Evolutionary conservation across 1,139 yeast genomes (phyloP).

Genomic region (Suhomyces yuchorum): DNA sequence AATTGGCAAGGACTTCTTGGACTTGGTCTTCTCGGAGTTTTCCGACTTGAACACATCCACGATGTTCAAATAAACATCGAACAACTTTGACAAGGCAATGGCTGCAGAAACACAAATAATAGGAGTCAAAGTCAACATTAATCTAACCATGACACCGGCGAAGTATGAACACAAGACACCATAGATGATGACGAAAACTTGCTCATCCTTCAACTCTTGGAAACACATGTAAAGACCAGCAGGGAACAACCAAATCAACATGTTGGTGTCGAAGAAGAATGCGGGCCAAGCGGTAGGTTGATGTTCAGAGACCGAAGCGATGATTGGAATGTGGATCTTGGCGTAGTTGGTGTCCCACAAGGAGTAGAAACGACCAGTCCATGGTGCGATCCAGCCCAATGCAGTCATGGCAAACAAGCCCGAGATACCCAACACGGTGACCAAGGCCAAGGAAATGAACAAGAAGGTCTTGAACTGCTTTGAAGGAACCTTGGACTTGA

Average conservation of each 20-base stretch:
- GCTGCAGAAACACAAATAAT: constrained; percentile 90
- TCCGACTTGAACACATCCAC: constrained; percentile 41
- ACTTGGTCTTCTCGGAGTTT: constrained; percentile 7
- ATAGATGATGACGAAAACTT: constrained; percentile 88
- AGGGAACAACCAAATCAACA: constrained; percentile 97
- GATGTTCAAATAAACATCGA: constrained; percentile 80
- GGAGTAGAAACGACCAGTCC: constrained; percentile 99
- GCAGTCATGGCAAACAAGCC: constrained; percentile 82
- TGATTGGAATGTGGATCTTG: constrained; percentile 96
- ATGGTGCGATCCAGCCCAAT: constrained; percentile 94
- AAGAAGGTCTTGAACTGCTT: constrained; percentile 76
- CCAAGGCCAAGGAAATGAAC: constrained; percentile 56
- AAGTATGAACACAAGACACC: constrained; percentile 92
- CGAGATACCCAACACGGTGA: constrained; percentile 63
- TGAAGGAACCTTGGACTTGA: constrained; percentile 72
- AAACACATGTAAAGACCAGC: constrained; percentile 91
- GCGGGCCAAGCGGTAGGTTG: constrained; percentile 99
- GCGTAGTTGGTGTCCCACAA: constrained; percentile 98
- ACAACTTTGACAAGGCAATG: constrained; percentile 78
- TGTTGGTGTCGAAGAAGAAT: constrained; percentile 89
- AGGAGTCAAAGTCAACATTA: constrained; percentile 96
- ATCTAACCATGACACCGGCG: constrained; percentile 99
- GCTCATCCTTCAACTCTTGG: constrained; percentile 89
- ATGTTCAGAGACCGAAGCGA: constrained; percentile 98
- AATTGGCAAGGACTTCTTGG: constrained; percentile 25